Evolutionary conservation across 176 grass and related monocot genomes (phyloP), one percentile per base, ranked within the genome.

Genomic region (Phyllostachys edulis): DNA sequence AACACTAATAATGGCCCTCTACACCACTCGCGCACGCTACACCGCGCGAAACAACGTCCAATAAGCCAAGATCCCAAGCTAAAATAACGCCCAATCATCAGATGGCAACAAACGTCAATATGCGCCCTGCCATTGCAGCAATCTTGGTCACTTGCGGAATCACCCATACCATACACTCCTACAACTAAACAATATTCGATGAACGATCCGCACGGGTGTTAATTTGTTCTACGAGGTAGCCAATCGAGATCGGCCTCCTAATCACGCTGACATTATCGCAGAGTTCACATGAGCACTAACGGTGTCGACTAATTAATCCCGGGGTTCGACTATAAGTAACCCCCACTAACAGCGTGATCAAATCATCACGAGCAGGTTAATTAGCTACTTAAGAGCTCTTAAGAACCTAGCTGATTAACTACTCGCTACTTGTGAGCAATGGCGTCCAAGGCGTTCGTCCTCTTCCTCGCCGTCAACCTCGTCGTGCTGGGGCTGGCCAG

Each of bases 381-480:
- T 68, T 7, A 68, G 50, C 61, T 8, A 12, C 56, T 26, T 54
- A 18, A 20, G 37, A 50, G 71, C 71, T 55, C 34, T 75, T 52
- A 64, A 64, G 18, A 68, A 41, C 9, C 65, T 40, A 68, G 36
- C 65, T 40, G 14, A 2, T 42, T 20, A 14, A 45, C 9, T 61
- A 9, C 21, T n/a, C n/a, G n/a, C 45, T 23, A 4, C 34, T 40
- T 44, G 71, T 65, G 61, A 67, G 13, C 21, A 5, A 80, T 80
- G 84, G 84, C 76, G 23, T 86, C 76, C 76, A 86, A 73, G 84
- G 67, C 67, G 9, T 71, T 86, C 1, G 84, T n/a, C 7, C 76
- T 29, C 11, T 80, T 86, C 84, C 84, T 80, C 20, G 77, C 68
- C 45, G 77, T 88, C 38, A 84, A 76, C 86, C 75, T 68, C 13